phyloP scores from a whole-genome alignment of 2,329 filamentous ascomycete genomes.

The Phoma sp. region DNA sequence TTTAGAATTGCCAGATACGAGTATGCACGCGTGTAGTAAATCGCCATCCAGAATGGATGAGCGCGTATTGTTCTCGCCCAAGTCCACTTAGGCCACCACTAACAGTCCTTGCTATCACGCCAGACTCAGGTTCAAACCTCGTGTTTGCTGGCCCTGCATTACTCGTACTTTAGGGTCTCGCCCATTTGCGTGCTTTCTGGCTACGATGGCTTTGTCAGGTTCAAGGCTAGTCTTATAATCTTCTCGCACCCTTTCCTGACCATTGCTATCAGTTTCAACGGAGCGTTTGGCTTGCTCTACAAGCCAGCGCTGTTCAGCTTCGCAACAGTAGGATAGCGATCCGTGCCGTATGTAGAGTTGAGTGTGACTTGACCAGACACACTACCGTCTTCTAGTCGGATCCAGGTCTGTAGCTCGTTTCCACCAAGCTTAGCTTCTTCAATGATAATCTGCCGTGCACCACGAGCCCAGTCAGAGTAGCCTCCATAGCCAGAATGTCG shows the following conservation, averaged over 20 bases:
- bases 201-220: neutral
- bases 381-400: slow-evolving; percentile 64
- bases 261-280: neutral
- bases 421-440: slow-evolving; percentile 51
- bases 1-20: too few relatives aligned
- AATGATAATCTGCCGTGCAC: slow-evolving; percentile 63
- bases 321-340: slow-evolving; percentile 56
- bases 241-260: neutral
- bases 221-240: neutral
- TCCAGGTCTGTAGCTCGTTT: slow-evolving; percentile 63
- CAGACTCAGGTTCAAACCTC: too few relatives aligned
- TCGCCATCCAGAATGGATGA: too few relatives aligned
- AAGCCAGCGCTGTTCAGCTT: slow-evolving; percentile 5
- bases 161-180: too few relatives aligned
- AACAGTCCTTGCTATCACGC: too few relatives aligned
- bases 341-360: slow-evolving; percentile 65
- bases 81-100: too few relatives aligned
- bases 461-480: slow-evolving; percentile 69
- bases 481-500: slow-evolving; percentile 74
- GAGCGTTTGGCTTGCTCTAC: neutral
- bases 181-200: neutral
- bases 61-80: too few relatives aligned
- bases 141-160: too few relatives aligned
- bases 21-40: too few relatives aligned
- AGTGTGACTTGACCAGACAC: slow-evolving; percentile 61